Evolutionary conservation across 2,329 filamentous ascomycete species (phyloP).

Genomic region (Fusarium acutatum): DNA sequence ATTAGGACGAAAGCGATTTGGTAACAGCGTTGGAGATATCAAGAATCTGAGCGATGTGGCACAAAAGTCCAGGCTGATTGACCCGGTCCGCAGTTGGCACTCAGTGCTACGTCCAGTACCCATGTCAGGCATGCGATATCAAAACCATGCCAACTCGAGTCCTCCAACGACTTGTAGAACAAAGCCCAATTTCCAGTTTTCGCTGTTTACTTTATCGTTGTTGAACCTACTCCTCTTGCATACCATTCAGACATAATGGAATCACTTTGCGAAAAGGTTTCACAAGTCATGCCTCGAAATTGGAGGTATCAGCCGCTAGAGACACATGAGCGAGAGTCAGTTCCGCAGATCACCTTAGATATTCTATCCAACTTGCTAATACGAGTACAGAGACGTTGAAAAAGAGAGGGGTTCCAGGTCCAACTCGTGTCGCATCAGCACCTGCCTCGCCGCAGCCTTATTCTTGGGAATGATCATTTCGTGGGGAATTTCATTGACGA

Average conservation of each 20-base stretch:
- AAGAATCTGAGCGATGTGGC: neutral
- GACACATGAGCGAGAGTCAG: neutral
- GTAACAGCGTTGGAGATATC: too few relatives aligned
- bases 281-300: neutral
- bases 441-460: neutral
- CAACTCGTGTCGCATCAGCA: neutral
- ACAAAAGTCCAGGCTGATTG: rapidly evolving
- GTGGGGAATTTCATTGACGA: neutral
- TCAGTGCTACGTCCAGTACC: too few relatives aligned
- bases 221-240: too few relatives aligned
- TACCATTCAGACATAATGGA: neutral
- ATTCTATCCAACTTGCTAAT: neutral
- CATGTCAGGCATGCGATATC: neutral
- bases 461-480: neutral
- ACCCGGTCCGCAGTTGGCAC: neutral
- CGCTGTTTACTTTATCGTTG: too few relatives aligned
- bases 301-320: neutral
- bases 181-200: neutral
- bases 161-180: neutral
- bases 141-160: neutral
- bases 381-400: rapidly evolving
- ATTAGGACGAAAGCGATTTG: too few relatives aligned
- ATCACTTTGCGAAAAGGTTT: neutral
- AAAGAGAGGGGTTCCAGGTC: rapidly evolving
- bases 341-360: rapidly evolving